Evolutionary conservation across 495 filamentous ascomycete genomes (phyloP).

Genomic region (Thozetella sp.): DNA sequence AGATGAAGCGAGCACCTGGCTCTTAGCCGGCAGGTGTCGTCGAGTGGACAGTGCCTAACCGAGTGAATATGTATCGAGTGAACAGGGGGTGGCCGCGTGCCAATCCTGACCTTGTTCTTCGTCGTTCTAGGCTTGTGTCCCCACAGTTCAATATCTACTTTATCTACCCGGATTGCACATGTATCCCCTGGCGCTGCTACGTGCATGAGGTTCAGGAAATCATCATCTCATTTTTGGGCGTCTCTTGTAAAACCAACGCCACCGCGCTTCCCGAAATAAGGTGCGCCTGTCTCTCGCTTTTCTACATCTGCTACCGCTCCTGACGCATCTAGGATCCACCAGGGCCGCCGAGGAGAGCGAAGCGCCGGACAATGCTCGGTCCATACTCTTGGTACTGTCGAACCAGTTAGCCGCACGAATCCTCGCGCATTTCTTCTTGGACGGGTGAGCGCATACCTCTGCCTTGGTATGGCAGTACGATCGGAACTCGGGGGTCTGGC

Average conservation of each 20-base stretch:
- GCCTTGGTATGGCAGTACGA: slow-evolving; percentile 99
- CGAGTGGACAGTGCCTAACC: too few species aligned
- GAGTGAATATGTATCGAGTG: too few species aligned
- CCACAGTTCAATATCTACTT: too few species aligned
- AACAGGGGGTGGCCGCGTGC: too few species aligned
- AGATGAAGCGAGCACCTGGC: too few species aligned
- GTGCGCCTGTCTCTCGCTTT: slow-evolving; percentile 12
- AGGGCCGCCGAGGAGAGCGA: slow-evolving; percentile 91
- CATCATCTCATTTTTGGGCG: slow-evolving; percentile 6
- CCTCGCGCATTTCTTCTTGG: too few species aligned
- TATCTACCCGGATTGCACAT: too few species aligned
- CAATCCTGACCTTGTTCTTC: too few species aligned
- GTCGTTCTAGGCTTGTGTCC: too few species aligned
- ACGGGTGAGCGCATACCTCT: too few species aligned
- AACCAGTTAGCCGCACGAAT: slow-evolving; percentile 11
- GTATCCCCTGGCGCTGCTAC: neutral
- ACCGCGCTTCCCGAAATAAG: slow-evolving; percentile 13
- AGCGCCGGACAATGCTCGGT: slow-evolving; percentile 92
- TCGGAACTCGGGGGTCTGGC: slow-evolving; percentile 97
- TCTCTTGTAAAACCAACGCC: slow-evolving; percentile 10
- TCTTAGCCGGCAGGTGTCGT: too few species aligned
- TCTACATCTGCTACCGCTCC: too few species aligned
- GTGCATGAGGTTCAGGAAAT: neutral
- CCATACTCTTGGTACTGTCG: slow-evolving; percentile 87
- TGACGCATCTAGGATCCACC: slow-evolving; percentile 66